A percentile compares a stretch with the other conserved stretches of the same genome.
These are phyloP conservation scores for Botrytis fabae DNA, from an alignment of 2,329 filamentous ascomycete species.

Conservation along the genomic window DNA sequence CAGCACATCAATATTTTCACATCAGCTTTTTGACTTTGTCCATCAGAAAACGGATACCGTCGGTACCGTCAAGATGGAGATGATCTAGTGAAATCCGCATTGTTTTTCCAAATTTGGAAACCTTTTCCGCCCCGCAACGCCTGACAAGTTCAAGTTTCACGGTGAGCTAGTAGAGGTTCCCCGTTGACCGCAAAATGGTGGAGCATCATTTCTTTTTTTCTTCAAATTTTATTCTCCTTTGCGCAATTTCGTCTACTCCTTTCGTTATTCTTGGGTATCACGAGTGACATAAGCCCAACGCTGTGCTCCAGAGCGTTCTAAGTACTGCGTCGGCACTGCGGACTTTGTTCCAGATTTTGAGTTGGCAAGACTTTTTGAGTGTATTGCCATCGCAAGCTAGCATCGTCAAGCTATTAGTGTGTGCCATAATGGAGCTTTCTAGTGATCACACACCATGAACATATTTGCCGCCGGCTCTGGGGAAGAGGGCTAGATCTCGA, in stretches of 20 bases:
- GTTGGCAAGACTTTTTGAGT: conserved; percentile 6
- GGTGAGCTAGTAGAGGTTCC: conserved; percentile 4
- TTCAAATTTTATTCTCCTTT: conserved; percentile 8
- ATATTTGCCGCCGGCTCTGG: neutral
- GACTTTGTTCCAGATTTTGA: conserved; percentile 17
- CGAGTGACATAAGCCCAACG: neutral
- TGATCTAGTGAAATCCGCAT: conserved; percentile 11
- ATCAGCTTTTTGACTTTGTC: conserved; percentile 1
- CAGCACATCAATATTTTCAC: neutral
- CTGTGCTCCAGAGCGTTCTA: conserved; percentile 14
- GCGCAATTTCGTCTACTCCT: neutral
- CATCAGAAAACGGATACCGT: neutral
- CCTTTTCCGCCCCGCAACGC: conserved; percentile 13
- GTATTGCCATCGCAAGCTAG: neutral
- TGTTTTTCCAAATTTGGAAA: conserved; percentile 5
- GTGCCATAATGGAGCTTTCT: conserved; percentile 12
- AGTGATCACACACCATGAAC: conserved; percentile 5
- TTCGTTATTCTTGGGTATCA: conserved; percentile 12
- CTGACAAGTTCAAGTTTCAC: conserved; percentile 1
- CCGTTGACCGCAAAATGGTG: conserved; percentile 20
- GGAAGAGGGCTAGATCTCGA: neutral
- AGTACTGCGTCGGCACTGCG: conserved; percentile 6
- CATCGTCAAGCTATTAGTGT: conserved; percentile 8
- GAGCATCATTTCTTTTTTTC: neutral
- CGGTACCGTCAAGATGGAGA: neutral